Percentiles rank a stretch among this genome's conserved stretches.
phyloP scores from a whole-genome alignment of 2,329 filamentous ascomycete genomes.

The Penicillium sp. region DNA sequence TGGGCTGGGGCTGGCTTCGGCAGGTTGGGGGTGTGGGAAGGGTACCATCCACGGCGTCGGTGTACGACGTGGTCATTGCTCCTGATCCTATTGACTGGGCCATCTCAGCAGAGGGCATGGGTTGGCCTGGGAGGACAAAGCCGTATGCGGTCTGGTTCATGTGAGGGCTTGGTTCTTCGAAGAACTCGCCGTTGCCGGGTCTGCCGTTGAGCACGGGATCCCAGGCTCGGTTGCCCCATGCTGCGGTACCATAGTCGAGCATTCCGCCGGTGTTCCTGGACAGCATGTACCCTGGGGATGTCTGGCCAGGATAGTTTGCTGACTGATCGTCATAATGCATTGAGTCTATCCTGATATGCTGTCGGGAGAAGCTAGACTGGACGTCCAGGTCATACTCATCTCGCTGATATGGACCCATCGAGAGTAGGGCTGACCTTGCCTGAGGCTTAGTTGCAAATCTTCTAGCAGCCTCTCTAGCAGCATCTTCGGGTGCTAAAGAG shows the following conservation, averaged over 20 bases:
- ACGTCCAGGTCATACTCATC: constrained; percentile 30
- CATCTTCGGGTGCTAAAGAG: constrained; percentile 30
- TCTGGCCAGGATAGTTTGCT: constrained; percentile 33
- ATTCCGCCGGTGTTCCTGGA: constrained; percentile 32
- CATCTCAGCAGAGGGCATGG: constrained; percentile 23
- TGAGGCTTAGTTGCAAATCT: constrained; percentile 8
- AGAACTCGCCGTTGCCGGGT: constrained; percentile 20
- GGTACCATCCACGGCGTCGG: constrained; percentile 32
- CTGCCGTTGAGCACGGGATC: constrained; percentile 24
- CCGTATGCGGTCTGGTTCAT: constrained; percentile 28
- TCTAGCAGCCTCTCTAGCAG: constrained; percentile 5
- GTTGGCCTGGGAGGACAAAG: constrained; percentile 34
- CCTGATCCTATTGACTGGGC: constrained; percentile 26
- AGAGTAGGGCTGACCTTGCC: constrained; percentile 15
- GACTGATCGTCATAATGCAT: constrained; percentile 36
- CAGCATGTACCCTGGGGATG: constrained; percentile 37
- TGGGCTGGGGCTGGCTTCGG: constrained; percentile 21
- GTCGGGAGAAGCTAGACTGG: constrained; percentile 26
- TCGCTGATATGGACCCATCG: constrained; percentile 20
- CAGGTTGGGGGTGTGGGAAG: constrained; percentile 36
- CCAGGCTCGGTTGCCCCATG: constrained; percentile 34
- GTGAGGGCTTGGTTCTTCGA: constrained; percentile 11
- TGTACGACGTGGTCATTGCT: constrained; percentile 20
- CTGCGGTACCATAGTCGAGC: constrained; percentile 28
- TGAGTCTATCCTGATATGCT: constrained; percentile 22